Conservation (phyloP, 2,329 filamentous ascomycete genomes). For the Plenodomus biglobosus region DNA sequence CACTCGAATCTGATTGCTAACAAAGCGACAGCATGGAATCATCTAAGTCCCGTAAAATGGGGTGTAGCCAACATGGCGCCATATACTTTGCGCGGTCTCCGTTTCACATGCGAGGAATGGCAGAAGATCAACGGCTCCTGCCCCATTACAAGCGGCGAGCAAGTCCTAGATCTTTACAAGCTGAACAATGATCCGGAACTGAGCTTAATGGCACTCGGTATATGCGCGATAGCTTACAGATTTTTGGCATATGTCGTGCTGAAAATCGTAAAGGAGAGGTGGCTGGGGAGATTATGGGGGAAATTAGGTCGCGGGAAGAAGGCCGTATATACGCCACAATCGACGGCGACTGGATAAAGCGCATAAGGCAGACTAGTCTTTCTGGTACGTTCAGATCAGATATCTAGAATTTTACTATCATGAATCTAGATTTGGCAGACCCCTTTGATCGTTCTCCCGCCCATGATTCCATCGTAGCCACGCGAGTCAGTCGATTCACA, state of each 20-base stretch:
- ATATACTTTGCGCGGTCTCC: slow-evolving; percentile 62
- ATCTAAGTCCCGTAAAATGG: slow-evolving; percentile 72
- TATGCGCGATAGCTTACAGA: slow-evolving; percentile 66
- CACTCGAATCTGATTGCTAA: slow-evolving; percentile 65
- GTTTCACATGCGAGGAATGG: slow-evolving; percentile 63
- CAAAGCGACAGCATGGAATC: slow-evolving; percentile 59
- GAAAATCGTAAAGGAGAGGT: slow-evolving; percentile 57
- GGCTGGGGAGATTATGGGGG: slow-evolving; percentile 44
- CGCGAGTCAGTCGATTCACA: too few species aligned
- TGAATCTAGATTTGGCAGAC: too few species aligned
- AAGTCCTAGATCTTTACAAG: slow-evolving; percentile 68
- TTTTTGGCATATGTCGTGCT: slow-evolving; percentile 63
- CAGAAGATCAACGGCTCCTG: slow-evolving; percentile 65
- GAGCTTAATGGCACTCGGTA: slow-evolving; percentile 64
- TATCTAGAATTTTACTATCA: too few species aligned
- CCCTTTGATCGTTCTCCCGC: too few species aligned
- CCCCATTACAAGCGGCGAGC: slow-evolving; percentile 64
- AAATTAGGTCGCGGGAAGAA: slow-evolving; percentile 22
- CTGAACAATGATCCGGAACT: slow-evolving; percentile 63
- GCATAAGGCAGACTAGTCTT: background rate
- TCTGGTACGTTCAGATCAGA: too few species aligned
- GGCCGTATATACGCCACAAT: background rate
- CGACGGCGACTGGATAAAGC: background rate
- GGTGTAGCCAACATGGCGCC: slow-evolving; percentile 66
- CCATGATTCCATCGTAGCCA: too few species aligned